Evolutionary conservation across 768 basidiomycete species (phyloP).

Genomic region (Myochromella boudieri): DNA sequence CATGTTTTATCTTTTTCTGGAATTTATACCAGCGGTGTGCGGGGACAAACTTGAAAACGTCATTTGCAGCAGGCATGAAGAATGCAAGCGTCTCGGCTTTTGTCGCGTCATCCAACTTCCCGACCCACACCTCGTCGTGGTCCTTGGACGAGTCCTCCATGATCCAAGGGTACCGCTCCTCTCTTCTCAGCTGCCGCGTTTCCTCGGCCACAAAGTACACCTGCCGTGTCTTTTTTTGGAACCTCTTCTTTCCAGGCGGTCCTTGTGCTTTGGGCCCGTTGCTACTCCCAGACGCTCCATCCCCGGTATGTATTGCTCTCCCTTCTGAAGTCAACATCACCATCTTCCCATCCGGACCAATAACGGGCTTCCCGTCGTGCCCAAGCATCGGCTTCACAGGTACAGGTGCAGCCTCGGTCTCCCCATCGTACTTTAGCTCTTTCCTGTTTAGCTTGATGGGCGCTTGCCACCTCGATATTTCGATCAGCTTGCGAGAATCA

Average conservation of each 20-base stretch:
- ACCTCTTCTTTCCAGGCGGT: conserved; percentile 62
- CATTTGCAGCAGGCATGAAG: conserved; percentile 81
- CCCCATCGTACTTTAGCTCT: conserved; percentile 60
- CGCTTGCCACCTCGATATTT: conserved; percentile 63
- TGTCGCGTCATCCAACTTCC: conserved; percentile 74
- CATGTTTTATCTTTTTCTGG: conserved; percentile 79
- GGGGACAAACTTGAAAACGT: conserved; percentile 86
- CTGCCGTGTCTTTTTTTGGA: conserved; percentile 81
- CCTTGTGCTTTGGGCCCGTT: conserved; percentile 44
- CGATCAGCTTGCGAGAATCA: conserved; percentile 69
- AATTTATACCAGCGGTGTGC: conserved; percentile 92
- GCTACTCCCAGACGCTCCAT: conserved; percentile 26
- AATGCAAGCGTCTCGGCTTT: conserved; percentile 75
- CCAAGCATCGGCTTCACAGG: conserved; percentile 77
- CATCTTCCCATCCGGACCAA: conserved; percentile 71
- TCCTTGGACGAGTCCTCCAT: conserved; percentile 71
- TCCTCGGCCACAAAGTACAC: conserved; percentile 83
- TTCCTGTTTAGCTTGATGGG: conserved; percentile 90
- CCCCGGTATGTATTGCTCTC: conserved; percentile 53
- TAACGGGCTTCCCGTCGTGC: conserved; percentile 80
- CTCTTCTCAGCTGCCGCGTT: conserved; percentile 72
- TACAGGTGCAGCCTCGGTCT: conserved; percentile 36
- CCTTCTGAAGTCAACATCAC: conserved; percentile 85
- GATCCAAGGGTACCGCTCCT: conserved; percentile 92
- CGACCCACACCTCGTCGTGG: conserved; percentile 75